Evolutionary conservation across 73 alveolate species (phyloP), one percentile per base, ranked within the genome.

Genomic region (Tetrahymena thermophila): DNA sequence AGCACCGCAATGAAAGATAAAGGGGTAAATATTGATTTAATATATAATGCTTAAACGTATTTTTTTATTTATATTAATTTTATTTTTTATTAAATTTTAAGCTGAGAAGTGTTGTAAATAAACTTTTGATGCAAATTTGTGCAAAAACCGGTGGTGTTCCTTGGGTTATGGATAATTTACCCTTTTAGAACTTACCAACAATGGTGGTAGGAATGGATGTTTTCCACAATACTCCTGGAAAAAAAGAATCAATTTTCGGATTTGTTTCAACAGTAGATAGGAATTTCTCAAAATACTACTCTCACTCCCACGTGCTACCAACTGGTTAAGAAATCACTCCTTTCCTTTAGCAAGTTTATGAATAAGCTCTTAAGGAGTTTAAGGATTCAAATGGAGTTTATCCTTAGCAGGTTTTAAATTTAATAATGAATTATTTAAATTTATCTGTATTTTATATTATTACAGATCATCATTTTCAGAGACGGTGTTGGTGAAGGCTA

Each of bases 121-220:
- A 99, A 97, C 97, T 99, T 31, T 93, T 99, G 94, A 98, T 98
- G 93, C 98, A 99, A 96, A 98, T 99, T 11, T 97, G 97, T 93
- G 99, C 99, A 35, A 99, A 99, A 94, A 96, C 96, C 34, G 99
- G 99, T 40, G 99, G 99, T 43, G 97, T 96, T 83, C 99, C 99
- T 43, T 99, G 99, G 99, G 98, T 99, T 71, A 98, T 99, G 13
- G 98, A 97, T 93, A 96, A 94, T 94, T 94, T 99, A 58, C 99
- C 99, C 50, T 97, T 99, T 71, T 93, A 96, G 89, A 97, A 97
- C 85, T 85, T 95, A 93, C 98, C 99, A 71, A 98, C 99, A 8
- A 98, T 98, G 99, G 94, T 98, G 9, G 96, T 98, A 56, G 99
- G 99, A 0, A 97, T 97, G 94, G 98, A 98, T 85, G 97, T 96